A percentile compares a stretch with the other conserved stretches of the same genome.
Conservation (phyloP, 352 stramenopile genomes). For the Phytopythium litorale region DNA sequence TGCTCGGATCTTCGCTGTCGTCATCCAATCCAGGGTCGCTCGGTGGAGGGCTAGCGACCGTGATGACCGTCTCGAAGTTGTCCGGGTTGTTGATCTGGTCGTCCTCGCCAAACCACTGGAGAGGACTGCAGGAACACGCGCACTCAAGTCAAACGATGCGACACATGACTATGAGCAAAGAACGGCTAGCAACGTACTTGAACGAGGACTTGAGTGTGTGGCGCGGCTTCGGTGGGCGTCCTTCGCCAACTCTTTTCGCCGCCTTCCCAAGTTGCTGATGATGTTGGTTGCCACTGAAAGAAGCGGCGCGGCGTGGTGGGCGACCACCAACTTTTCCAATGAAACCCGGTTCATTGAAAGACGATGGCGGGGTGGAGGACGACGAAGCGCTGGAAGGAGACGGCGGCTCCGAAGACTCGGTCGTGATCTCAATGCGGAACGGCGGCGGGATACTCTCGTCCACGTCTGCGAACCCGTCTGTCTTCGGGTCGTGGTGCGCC, state of each 20-base stretch:
- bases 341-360: neutral
- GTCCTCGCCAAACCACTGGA: constrained; percentile 52
- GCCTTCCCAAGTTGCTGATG: constrained; percentile 26
- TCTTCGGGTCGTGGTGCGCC: constrained; percentile 68
- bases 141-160: neutral
- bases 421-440: constrained; percentile 82
- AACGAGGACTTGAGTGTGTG: constrained; percentile 5
- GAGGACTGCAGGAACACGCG: constrained; percentile 7
- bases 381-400: constrained; percentile 9
- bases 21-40: constrained; percentile 14
- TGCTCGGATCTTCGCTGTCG: constrained; percentile 18
- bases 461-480: constrained; percentile 72
- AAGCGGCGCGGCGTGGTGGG: constrained; percentile 25
- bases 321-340: neutral
- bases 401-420: constrained; percentile 18
- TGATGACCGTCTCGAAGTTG: constrained; percentile 48
- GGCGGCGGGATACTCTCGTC: constrained; percentile 76
- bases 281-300: constrained; percentile 43
- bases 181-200: constrained; percentile 1
- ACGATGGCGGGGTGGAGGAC: constrained; percentile 1
- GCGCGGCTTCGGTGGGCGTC: neutral
- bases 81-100: constrained; percentile 57
- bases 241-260: neutral
- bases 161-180: neutral
- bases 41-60: constrained; percentile 20